A percentile compares a stretch with the other conserved stretches of the same genome.
These are phyloP conservation scores for Metarhizium anisopliae DNA, from an alignment of 2,329 filamentous ascomycete species.

Conservation along the genomic window DNA sequence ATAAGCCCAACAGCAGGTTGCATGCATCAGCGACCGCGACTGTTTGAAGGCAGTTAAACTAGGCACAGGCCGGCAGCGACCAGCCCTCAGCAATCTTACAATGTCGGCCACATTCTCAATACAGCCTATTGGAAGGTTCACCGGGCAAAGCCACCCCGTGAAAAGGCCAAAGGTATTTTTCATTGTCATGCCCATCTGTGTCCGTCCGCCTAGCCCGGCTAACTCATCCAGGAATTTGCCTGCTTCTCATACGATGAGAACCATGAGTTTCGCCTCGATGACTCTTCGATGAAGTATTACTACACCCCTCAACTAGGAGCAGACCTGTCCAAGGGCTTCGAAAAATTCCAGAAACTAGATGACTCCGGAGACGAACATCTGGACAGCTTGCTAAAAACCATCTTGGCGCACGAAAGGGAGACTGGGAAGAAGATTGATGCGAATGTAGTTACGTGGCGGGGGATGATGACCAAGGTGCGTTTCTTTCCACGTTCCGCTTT, in stretches of 20 bases:
- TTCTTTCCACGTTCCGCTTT: neutral
- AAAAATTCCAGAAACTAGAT: slow-evolving; percentile 75
- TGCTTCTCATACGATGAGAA: slow-evolving; percentile 89
- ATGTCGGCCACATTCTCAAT: slow-evolving; percentile 47
- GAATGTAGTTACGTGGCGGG: slow-evolving; percentile 85
- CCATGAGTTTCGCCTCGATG: slow-evolving; percentile 66
- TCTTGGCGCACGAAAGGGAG: slow-evolving; percentile 63
- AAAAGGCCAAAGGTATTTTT: slow-evolving; percentile 59
- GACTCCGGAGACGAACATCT: slow-evolving; percentile 80
- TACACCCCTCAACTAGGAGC: slow-evolving; percentile 64
- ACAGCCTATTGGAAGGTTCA: slow-evolving; percentile 61
- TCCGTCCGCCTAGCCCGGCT: neutral
- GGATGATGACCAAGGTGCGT: slow-evolving; percentile 93
- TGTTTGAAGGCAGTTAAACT: neutral
- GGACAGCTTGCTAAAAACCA: slow-evolving; percentile 69
- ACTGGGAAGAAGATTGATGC: slow-evolving; percentile 60
- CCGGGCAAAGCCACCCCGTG: slow-evolving; percentile 58
- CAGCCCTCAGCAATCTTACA: neutral
- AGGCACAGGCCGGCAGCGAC: neutral
- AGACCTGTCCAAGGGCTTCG: slow-evolving; percentile 73
- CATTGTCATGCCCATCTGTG: neutral
- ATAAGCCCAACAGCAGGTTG: no score
- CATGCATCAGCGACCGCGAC: neutral
- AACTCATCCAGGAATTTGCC: slow-evolving; percentile 65
- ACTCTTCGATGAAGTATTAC: slow-evolving; percentile 79